Conservation (phyloP, 2,329 filamentous ascomycete species). For the Biscogniauxia mediterranea region DNA sequence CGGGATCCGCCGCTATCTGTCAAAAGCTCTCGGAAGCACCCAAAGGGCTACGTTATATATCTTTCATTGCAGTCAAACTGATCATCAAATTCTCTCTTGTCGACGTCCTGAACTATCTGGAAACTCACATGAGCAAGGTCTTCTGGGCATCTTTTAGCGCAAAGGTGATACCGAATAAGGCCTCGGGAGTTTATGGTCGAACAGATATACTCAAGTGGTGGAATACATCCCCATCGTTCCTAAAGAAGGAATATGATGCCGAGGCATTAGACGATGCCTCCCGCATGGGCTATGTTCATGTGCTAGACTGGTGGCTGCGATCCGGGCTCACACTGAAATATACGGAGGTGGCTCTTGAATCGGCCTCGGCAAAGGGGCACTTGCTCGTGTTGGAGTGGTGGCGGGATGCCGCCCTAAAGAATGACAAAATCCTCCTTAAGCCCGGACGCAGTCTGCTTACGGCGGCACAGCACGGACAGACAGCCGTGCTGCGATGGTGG, state of each 20-base stretch:
- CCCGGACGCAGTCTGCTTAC: constrained; percentile 82
- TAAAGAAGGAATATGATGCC: constrained; percentile 80
- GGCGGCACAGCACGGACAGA: constrained; percentile 79
- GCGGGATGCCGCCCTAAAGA: constrained; percentile 66
- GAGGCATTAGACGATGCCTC: constrained; percentile 88
- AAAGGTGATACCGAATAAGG: constrained; percentile 81
- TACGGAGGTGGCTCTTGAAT: constrained; percentile 82
- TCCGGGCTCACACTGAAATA: constrained; percentile 76
- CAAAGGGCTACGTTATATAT: constrained; percentile 68
- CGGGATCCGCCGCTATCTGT: constrained; percentile 65
- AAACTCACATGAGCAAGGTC: constrained; percentile 64
- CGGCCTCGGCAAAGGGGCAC: constrained; percentile 80
- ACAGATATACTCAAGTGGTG: constrained; percentile 88
- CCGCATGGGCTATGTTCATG: constrained; percentile 77
- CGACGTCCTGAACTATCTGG: constrained; percentile 71
- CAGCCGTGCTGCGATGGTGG: constrained; percentile 83
- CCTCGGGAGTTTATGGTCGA: constrained; percentile 81
- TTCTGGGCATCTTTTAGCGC: constrained; percentile 81
- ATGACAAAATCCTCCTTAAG: constrained; percentile 63
- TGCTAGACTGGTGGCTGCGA: constrained; percentile 89
- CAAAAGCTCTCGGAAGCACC: constrained; percentile 70
- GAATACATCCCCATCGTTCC: constrained; percentile 77
- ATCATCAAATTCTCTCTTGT: constrained; percentile 89
- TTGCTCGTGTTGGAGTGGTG: constrained; percentile 92
- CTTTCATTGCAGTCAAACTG: constrained; percentile 78